A percentile compares a stretch with the other conserved stretches of the same genome.
Evolutionary conservation across 768 basidiomycete species (phyloP).

Genomic region (Tulasnella sp.): DNA sequence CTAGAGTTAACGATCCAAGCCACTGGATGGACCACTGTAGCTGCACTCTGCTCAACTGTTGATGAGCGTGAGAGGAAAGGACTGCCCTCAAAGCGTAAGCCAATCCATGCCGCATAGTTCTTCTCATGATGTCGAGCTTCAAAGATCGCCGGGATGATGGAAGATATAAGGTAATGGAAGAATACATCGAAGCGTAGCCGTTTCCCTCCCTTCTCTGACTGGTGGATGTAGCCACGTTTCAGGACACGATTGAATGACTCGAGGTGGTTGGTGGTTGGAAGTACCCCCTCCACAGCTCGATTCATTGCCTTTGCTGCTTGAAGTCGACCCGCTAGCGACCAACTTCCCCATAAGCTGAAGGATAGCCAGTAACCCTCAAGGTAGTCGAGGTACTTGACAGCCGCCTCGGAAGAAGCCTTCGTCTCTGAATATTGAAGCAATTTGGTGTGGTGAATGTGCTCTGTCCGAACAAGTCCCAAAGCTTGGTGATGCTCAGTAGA

Average conservation of each 20-base stretch:
- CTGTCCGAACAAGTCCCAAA: neutral
- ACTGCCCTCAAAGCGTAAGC: no score
- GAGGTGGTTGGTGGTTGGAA: constrained; percentile 33
- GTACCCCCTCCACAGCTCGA: constrained; percentile 23
- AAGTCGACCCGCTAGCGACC: constrained; percentile 25
- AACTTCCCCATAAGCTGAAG: constrained; percentile 26
- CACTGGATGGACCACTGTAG: no score
- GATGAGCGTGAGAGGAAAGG: no score
- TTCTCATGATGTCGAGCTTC: no score
- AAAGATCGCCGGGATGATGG: constrained; percentile 23
- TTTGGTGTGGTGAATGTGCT: neutral
- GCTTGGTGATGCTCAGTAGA: constrained; percentile 15
- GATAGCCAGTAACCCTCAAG: constrained; percentile 24
- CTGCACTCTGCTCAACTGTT: no score
- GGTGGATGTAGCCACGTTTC: constrained; percentile 25
- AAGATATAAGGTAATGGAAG: constrained; percentile 17
- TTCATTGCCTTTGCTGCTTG: constrained; percentile 23
- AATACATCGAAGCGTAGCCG: constrained; percentile 28
- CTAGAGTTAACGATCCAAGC: no score
- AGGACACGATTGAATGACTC: constrained; percentile 32
- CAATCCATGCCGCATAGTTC: no score
- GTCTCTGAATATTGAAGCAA: neutral
- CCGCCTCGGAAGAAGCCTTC: constrained; percentile 8
- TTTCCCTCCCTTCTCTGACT: constrained; percentile 24
- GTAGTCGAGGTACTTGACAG: constrained; percentile 22